Evolutionary conservation across 805 yeast genomes (phyloP), one percentile per base, ranked within the genome.

Genomic region (Danielia oregonensis): DNA sequence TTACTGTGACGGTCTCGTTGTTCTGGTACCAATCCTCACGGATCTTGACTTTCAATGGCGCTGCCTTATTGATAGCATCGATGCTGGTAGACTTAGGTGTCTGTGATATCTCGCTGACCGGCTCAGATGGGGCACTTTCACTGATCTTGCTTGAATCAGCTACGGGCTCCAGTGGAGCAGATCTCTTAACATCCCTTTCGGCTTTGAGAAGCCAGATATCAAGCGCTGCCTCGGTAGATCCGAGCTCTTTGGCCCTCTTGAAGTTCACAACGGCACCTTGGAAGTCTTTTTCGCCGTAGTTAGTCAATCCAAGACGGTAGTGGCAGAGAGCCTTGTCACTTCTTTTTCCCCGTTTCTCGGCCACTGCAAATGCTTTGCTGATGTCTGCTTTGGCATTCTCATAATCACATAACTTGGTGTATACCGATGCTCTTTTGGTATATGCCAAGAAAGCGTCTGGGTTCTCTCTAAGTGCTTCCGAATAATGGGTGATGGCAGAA

Each of bases 21-120:
- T 79, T 70, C 56, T 93, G 96, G 60, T 79, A 91, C 44, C 73
- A 68, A 38, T 67, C 69, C 19, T 61, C 70, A 30, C 65, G 50
- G 33, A 56, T 54, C 38, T 66, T 66, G 26, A 46, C 36, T 32
- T 56, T 59, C 29, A 67, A 42, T 2, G 73, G 72, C 0, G 71
- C 70, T 14, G 54, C 64, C 33, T 61, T 51, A 44, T 64, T 63
- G 40, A 64, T 57, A n/a, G 51, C 54, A 17, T 51, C 61, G 13
- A 62, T 30, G 22, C 52, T 53, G 2, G 67, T 54, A 11, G 63
- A 54, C 22, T 19, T 19, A 7, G 6, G 9, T 7, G 22, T 19
- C 9, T 19, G 22, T 7, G 22, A 7, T 6, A 19, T 7, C 22
- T 19, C 22, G 22, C 9, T 19, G 9, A 7, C 9, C 22, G 9